Evolutionary conservation across 345 rosid species (phyloP), one percentile per base, ranked within the genome.

Genomic region (Citrus medica): DNA sequence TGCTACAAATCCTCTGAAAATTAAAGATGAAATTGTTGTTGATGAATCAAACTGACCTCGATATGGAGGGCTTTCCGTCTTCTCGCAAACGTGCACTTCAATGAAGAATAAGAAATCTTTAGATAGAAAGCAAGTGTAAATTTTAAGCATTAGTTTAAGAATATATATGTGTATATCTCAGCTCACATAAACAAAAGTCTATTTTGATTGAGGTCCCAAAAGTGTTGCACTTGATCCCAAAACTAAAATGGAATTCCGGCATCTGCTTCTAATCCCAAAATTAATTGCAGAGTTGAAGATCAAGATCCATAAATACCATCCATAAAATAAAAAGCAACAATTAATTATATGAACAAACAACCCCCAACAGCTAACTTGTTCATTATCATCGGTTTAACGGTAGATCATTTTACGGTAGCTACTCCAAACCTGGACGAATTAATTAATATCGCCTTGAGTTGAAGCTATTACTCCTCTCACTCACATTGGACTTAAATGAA

Each of bases 361-460:
- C 67, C n/a, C 68, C 51, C 51, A 12, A 13, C 51, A 46, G 17
- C 51, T 74, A 60, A 27, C 33, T 72, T 58, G 12, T 30, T 72
- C 64, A 10, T 55, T 1, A 19, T 22, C 5, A 40, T 46, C 51
- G 17, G 51, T 12, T 13, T 46, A 46, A 46, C 51, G 51, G 51
- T 46, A 12, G 17, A 46, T 46, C 51, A 46, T 46, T 46, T 46
- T 12, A 46, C 14, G 51, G 24, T 16, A 72, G 32, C 67, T 40
- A 68, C 27, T 42, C 69, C 48, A 67, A 48, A 67, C 46, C 73
- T 19, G 3, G 21, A 61, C 48, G 61, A 79, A 46, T 46, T 46
- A 46, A 46, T 46, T 13, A 46, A 67, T 66, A 74, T 61, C 62
- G 69, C 74, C 82, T 67, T 60, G 64, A 73, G 27, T 48, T 56